Evolutionary conservation across 176 grass and related monocot genomes (phyloP).

Genomic region (Phyllostachys edulis): DNA sequence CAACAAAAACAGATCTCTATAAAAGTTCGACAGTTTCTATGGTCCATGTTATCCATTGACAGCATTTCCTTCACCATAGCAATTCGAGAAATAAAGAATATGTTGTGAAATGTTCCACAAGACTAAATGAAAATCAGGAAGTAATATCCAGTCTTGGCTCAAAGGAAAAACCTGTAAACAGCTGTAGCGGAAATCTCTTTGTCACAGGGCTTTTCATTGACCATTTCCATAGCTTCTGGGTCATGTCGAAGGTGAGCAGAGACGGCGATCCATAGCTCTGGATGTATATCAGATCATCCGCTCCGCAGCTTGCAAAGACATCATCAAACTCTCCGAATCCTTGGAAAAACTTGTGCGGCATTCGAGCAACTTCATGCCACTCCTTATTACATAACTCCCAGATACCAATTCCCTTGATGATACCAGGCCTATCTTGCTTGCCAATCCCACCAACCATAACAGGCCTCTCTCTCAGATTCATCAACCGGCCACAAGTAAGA

Average conservation of each 20-base stretch:
- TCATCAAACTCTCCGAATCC: slow-evolving; percentile 91
- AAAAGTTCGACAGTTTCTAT: slow-evolving; percentile 19
- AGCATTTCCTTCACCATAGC: slow-evolving; percentile 15
- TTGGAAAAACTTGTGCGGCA: slow-evolving; percentile 89
- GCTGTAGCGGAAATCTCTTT: slow-evolving; percentile 87
- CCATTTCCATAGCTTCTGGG: slow-evolving; percentile 82
- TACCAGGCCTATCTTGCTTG: slow-evolving; percentile 71
- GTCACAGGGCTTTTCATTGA: slow-evolving; percentile 71
- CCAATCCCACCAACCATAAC: slow-evolving; percentile 80
- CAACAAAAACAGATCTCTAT: slow-evolving; percentile 45
- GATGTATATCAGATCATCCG: slow-evolving; percentile 77
- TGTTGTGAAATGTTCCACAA: not conserved
- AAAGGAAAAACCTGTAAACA: slow-evolving; percentile 89
- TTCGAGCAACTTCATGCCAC: slow-evolving; percentile 73
- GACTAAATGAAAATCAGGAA: slow-evolving; percentile 44
- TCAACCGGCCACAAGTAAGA: slow-evolving; percentile 75
- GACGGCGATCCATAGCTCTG: slow-evolving; percentile 82
- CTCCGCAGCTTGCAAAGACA: slow-evolving; percentile 74
- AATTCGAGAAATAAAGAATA: slow-evolving; percentile 15
- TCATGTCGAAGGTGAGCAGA: slow-evolving; percentile 72
- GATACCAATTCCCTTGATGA: slow-evolving; percentile 89
- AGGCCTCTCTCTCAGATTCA: slow-evolving; percentile 69
- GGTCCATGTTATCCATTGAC: slow-evolving; percentile 7
- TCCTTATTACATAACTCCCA: slow-evolving; percentile 72
- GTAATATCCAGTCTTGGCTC: slow-evolving; percentile 74